Conservation (phyloP, 176 grass and related monocot genomes). For the Eremochloa ophiuroides region DNA sequence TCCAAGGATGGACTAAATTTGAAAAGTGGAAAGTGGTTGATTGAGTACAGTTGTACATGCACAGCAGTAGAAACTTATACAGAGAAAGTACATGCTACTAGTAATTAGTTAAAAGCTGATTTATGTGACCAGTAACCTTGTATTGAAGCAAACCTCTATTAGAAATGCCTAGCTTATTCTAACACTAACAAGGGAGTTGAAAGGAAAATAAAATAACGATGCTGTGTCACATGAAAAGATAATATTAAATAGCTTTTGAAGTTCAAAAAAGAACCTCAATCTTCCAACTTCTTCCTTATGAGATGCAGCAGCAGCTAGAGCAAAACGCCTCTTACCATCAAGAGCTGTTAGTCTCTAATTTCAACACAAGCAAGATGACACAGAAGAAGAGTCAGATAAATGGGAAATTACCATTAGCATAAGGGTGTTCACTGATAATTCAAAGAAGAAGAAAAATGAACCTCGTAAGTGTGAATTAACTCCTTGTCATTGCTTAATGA, state of each 20-base stretch:
- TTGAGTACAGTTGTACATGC: conserved; percentile 4
- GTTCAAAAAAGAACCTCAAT: conserved; percentile 53
- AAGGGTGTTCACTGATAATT: conserved; percentile 14
- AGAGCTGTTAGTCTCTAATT: conserved; percentile 89
- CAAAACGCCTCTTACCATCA: conserved; percentile 99
- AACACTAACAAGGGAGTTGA: conserved; percentile 7
- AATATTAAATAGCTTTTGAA: conserved; percentile 4
- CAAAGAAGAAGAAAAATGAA: conserved; percentile 39
- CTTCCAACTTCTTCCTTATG: conserved; percentile 99
- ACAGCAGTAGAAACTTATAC: background rate
- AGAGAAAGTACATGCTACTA: background rate
- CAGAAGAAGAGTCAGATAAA: conserved; percentile 34
- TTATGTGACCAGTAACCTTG: background rate
- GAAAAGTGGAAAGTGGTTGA: background rate
- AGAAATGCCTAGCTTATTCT: conserved; percentile 5
- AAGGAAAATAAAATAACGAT: background rate
- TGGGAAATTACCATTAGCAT: conserved; percentile 18
- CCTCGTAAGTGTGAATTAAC: conserved; percentile 96
- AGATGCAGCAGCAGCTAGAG: conserved; percentile 90
- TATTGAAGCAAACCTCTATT: background rate
- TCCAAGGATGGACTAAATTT: conserved; percentile 4
- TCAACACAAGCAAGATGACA: conserved; percentile 40
- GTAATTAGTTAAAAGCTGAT: conserved; percentile 1
- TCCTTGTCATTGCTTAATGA: conserved; percentile 91
- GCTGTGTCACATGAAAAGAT: background rate